Conservation (phyloP, 768 basidiomycete genomes). For the Amanita rubescens region DNA sequence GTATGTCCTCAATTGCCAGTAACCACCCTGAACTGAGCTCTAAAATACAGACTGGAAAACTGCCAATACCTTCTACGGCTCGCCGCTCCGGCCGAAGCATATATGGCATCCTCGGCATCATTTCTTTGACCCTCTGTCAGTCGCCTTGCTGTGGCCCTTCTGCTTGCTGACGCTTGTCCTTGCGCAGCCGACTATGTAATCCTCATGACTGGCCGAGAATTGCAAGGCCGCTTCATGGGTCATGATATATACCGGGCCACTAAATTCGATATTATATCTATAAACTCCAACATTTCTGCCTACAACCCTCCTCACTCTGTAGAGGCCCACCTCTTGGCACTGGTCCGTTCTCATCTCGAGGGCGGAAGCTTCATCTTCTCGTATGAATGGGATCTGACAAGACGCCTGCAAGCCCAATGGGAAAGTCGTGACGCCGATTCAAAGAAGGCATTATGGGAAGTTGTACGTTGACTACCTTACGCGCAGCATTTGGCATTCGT, state of each 20-base stretch:
- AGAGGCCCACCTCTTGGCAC: conserved; percentile 80
- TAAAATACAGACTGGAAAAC: conserved; percentile 41
- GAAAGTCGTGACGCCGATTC: conserved; percentile 41
- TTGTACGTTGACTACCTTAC: conserved; percentile 38
- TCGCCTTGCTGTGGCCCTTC: conserved; percentile 9
- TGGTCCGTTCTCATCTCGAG: conserved; percentile 79
- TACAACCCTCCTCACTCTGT: conserved; percentile 72
- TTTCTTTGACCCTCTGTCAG: conserved; percentile 71
- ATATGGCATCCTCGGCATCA: conserved; percentile 71
- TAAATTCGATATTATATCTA: conserved; percentile 86
- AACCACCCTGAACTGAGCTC: neutral
- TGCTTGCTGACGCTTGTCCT: neutral
- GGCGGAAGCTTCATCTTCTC: conserved; percentile 84
- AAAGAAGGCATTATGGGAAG: conserved; percentile 65
- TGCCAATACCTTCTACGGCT: conserved; percentile 43
- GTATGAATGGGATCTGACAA: conserved; percentile 86
- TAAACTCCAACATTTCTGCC: conserved; percentile 63
- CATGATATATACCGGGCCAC: conserved; percentile 86
- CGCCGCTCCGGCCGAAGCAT: conserved; percentile 57
- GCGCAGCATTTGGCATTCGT: neutral
- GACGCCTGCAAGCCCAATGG: conserved; percentile 80
- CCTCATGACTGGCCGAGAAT: conserved; percentile 76
- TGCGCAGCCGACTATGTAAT: conserved; percentile 88
- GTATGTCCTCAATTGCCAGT: conserved; percentile 29
- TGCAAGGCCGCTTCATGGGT: conserved; percentile 70